These are phyloP conservation scores for Cercospora nicotianae DNA, from an alignment of 2,329 filamentous ascomycete species.

Conservation along the genomic window DNA sequence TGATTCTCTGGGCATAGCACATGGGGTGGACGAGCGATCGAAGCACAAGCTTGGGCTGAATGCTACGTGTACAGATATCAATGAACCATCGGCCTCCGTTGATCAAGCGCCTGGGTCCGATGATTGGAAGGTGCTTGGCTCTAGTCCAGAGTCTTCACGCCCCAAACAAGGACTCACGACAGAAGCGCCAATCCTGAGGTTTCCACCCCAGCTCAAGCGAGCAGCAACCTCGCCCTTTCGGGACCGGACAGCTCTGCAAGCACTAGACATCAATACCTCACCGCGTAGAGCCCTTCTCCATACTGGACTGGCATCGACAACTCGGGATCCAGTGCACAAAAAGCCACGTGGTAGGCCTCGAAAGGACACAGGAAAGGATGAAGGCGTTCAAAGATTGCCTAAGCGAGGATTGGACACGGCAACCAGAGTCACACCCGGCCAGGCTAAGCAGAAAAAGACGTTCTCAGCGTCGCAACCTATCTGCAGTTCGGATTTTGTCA, in stretches of 20 bases:
- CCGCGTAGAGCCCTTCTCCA: conserved; percentile 10
- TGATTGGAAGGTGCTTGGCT: conserved; percentile 4
- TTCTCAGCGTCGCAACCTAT: conserved; percentile 27
- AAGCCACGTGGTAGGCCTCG: conserved; percentile 29
- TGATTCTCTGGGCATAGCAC: background rate
- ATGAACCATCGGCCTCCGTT: background rate
- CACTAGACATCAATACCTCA: conserved; percentile 32
- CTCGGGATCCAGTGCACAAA: background rate
- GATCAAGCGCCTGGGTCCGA: background rate
- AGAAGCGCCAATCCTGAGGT: background rate
- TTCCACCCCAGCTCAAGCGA: conserved; percentile 7
- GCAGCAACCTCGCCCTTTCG: conserved; percentile 22
- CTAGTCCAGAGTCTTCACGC: conserved; percentile 1
- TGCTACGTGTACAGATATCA: background rate
- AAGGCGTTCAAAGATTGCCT: conserved; percentile 19
- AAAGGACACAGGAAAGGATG: conserved; percentile 17
- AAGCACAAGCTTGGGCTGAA: background rate
- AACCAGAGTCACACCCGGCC: background rate
- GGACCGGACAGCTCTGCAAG: conserved; percentile 27
- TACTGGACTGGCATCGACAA: background rate
- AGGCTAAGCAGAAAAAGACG: background rate
- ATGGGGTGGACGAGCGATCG: too few relatives aligned
- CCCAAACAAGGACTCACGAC: background rate
- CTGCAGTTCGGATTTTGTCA: conserved; percentile 22
- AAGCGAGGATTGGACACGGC: conserved; percentile 12